Conservation (phyloP, 805 yeast species). For the Alloascoidea hylecoeti region DNA sequence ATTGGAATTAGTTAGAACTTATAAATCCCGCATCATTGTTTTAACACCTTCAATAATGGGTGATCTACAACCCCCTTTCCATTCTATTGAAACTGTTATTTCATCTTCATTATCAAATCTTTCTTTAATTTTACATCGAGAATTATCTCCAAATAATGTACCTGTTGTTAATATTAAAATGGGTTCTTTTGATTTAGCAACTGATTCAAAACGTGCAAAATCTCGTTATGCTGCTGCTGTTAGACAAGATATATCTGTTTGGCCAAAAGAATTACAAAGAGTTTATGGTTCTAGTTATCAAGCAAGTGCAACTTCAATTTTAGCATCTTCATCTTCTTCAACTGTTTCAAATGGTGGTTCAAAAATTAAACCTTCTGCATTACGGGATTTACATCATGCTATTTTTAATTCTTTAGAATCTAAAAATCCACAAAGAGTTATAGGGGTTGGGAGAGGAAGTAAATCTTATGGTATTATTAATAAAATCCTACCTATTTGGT, state of each 20-base stretch:
- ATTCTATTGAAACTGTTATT: conserved; percentile 44
- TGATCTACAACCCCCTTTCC: conserved; percentile 42
- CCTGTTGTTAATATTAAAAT: conserved; percentile 28
- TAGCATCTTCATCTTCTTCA: not conserved
- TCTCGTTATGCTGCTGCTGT: conserved; percentile 15
- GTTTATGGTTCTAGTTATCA: conserved; percentile 19
- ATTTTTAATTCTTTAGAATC: conserved; percentile 15
- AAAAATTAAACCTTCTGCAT: conserved; percentile 7
- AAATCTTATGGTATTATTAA: conserved; percentile 15
- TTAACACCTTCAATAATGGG: conserved; percentile 44
- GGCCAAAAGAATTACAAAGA: conserved; percentile 22
- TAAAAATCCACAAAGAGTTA: conserved; percentile 14
- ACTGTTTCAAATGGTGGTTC: conserved; percentile 5
- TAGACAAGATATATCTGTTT: conserved; percentile 23
- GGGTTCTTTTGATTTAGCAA: conserved; percentile 29
- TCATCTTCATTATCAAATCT: conserved; percentile 26
- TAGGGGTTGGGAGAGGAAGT: conserved; percentile 18
- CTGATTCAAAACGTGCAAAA: conserved; percentile 5
- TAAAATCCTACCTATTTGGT: conserved; percentile 15
- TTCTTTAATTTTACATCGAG: conserved; percentile 25
- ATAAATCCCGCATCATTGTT: conserved; percentile 33
- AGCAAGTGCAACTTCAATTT: conserved; percentile 7
- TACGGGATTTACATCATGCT: conserved; percentile 15
- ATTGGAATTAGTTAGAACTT: conserved; percentile 34
- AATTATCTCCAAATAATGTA: conserved; percentile 25